Evolutionary conservation across 257 asterid species (phyloP).

Genomic region (Echites panduratus): DNA sequence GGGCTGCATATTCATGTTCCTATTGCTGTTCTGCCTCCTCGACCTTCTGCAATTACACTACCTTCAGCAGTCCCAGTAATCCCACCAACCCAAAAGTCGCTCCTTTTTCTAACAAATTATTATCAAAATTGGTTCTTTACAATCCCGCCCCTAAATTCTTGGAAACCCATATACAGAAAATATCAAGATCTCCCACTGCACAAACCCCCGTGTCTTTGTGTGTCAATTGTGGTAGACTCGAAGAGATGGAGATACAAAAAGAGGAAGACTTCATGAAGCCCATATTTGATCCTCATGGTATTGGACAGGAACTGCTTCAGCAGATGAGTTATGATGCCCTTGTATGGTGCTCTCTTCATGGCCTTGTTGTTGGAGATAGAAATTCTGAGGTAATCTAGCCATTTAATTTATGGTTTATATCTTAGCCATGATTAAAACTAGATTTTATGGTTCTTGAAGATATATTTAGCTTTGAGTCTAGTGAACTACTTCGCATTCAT

Average conservation of each 20-base stretch:
- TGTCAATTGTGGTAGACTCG: slow-evolving; percentile 30
- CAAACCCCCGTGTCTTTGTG: slow-evolving; percentile 29
- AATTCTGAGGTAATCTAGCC: slow-evolving; percentile 41
- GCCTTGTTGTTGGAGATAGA: slow-evolving; percentile 85
- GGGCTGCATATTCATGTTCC: slow-evolving; percentile 14
- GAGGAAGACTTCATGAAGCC: slow-evolving; percentile 23
- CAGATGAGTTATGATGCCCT: slow-evolving; percentile 67
- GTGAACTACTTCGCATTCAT: background rate
- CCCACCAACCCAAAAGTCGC: slow-evolving; percentile 15
- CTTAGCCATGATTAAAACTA: background rate
- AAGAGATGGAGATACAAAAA: slow-evolving; percentile 19
- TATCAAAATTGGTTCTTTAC: slow-evolving; percentile 12
- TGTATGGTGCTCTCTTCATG: slow-evolving; percentile 87
- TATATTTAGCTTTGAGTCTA: background rate
- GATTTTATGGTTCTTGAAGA: background rate
- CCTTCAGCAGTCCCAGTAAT: background rate
- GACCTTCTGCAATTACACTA: slow-evolving; percentile 9
- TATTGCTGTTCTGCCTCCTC: slow-evolving; percentile 12
- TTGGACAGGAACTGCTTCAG: slow-evolving; percentile 54
- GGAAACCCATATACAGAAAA: slow-evolving; percentile 22
- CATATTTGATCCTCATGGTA: slow-evolving; percentile 51
- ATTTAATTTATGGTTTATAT: background rate
- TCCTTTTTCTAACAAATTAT: slow-evolving; percentile 10
- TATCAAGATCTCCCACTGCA: slow-evolving; percentile 29
- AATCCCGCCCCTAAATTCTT: slow-evolving; percentile 11